Percentiles rank a stretch among this genome's conserved stretches.
phyloP scores from a whole-genome alignment of 2,329 filamentous ascomycete genomes.

The Coniochaeta sp. region DNA sequence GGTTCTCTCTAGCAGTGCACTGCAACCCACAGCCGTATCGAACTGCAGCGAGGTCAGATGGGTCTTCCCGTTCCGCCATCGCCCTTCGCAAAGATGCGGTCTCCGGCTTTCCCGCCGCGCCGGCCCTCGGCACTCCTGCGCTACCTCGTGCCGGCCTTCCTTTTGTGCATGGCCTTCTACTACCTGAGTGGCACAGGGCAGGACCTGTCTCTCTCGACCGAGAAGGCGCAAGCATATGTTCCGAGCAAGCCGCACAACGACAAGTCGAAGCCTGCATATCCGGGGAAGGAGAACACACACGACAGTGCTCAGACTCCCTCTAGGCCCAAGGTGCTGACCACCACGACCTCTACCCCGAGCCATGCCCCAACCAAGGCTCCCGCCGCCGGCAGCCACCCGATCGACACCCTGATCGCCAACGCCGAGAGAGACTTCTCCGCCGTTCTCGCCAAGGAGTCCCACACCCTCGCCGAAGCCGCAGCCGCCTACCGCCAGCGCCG shows the following conservation, averaged over 20 bases:
- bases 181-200: constrained; percentile 14
- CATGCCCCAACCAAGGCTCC: background rate
- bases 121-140: constrained; percentile 30
- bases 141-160: constrained; percentile 24
- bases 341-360: background rate
- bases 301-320: background rate
- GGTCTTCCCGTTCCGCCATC: background rate
- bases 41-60: background rate
- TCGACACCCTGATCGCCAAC: constrained; percentile 39
- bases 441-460: constrained; percentile 36
- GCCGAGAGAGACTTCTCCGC: constrained; percentile 35
- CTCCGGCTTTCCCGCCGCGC: constrained; percentile 29
- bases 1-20: background rate
- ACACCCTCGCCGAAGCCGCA: constrained; percentile 42
- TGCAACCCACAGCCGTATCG: background rate
- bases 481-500: constrained; percentile 46
- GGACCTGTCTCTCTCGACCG: background rate
- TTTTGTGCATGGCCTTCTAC: constrained; percentile 26
- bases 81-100: constrained; percentile 19
- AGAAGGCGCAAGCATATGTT: background rate
- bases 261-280: background rate
- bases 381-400: constrained; percentile 34
- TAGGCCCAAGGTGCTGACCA: background rate
- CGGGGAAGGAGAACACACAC: background rate
- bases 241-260: background rate